Conservation (phyloP, 768 basidiomycete species). For the Lentinula boryana region DNA sequence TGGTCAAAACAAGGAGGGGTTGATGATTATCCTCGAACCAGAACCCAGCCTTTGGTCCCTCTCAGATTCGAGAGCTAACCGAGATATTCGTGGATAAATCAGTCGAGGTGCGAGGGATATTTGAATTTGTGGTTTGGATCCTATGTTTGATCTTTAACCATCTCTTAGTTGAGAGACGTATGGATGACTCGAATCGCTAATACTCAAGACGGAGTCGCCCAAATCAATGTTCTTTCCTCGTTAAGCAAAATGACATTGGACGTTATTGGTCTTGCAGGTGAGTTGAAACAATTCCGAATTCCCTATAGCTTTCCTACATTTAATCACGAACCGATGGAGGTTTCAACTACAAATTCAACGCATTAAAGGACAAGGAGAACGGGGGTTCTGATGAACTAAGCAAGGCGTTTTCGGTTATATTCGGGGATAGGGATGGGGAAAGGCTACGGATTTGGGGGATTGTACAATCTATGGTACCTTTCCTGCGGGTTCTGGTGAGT, state of each 20-base stretch:
- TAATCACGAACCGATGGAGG: conserved; percentile 10
- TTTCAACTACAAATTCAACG: conserved; percentile 29
- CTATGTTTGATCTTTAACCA: neutral
- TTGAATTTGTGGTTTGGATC: neutral
- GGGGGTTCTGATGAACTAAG: conserved; percentile 42
- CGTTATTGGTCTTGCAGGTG: conserved; percentile 67
- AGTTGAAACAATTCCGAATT: conserved; percentile 30
- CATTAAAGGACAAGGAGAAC: conserved; percentile 16
- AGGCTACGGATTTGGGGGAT: conserved; percentile 24
- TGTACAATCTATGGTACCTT: conserved; percentile 28
- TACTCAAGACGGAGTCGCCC: conserved; percentile 18
- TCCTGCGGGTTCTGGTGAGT: conserved; percentile 32
- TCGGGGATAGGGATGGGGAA: conserved; percentile 29
- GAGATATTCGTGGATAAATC: conserved; percentile 54
- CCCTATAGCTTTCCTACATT: conserved; percentile 21
- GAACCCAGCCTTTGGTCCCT: conserved; percentile 65
- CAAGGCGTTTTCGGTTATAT: conserved; percentile 45
- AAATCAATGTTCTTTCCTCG: conserved; percentile 59
- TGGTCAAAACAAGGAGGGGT: neutral
- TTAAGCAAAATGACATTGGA: conserved; percentile 67
- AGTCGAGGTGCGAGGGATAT: conserved; percentile 28
- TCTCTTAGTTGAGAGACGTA: conserved; percentile 41
- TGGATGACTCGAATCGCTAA: conserved; percentile 29
- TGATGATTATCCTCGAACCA: conserved; percentile 10
- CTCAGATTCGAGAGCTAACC: conserved; percentile 52